These are phyloP conservation scores for Dioscorea cayenensis DNA, from an alignment of 116 monocot genomes.

Conservation along the genomic window DNA sequence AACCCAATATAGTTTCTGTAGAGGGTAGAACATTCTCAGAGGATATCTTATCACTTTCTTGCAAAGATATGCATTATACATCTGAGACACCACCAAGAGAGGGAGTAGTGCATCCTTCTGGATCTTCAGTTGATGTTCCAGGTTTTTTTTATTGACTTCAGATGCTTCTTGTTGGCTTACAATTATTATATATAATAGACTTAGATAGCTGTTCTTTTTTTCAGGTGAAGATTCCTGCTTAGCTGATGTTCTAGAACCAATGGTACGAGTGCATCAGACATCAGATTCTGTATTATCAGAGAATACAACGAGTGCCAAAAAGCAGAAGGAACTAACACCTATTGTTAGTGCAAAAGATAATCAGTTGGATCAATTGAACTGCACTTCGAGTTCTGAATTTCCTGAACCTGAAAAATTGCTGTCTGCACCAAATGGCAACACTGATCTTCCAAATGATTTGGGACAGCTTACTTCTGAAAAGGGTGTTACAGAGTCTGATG, in stretches of 20 bases:
- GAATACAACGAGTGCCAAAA: slow-evolving; percentile 1
- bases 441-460: slow-evolving; percentile 35
- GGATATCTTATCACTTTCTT: slow-evolving; percentile 11
- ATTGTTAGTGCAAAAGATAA: slow-evolving; percentile 20
- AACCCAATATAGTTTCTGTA: slow-evolving; percentile 7
- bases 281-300: slow-evolving; percentile 9
- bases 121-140: slow-evolving; percentile 28
- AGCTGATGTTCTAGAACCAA: slow-evolving; percentile 6
- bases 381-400: slow-evolving; percentile 57
- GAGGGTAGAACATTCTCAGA: slow-evolving; percentile 12
- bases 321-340: slow-evolving; percentile 14
- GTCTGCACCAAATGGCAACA: slow-evolving; percentile 31
- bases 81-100: slow-evolving; percentile 19
- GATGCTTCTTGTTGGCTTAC: background rate
- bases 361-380: slow-evolving; percentile 25
- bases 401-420: slow-evolving; percentile 86
- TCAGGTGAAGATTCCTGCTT: slow-evolving; percentile 15
- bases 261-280: slow-evolving; percentile 7
- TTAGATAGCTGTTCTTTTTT: slow-evolving; percentile 6
- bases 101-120: slow-evolving; percentile 9
- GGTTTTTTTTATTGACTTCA: slow-evolving; percentile 23
- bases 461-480: slow-evolving; percentile 54
- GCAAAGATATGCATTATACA: slow-evolving; percentile 6
- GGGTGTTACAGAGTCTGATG: slow-evolving; percentile 55
- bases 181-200: background rate